Percentiles rank a stretch among this genome's conserved stretches.
phyloP scores from a whole-genome alignment of 2,329 filamentous ascomycete species.

The Phialophora chinensis region DNA sequence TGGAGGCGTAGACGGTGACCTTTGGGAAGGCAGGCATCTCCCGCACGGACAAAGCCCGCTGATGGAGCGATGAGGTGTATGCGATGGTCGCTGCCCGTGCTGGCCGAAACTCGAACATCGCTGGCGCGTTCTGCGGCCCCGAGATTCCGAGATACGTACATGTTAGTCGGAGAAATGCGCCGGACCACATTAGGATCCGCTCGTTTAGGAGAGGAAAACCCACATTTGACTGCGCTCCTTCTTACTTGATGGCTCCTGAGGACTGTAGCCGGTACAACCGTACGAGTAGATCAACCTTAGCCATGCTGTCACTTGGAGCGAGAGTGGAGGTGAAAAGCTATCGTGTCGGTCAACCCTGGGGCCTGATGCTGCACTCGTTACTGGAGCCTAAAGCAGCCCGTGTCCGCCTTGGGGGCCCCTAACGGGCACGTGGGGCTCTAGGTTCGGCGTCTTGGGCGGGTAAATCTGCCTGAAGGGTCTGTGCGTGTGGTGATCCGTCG shows the following conservation, averaged over 20 bases:
- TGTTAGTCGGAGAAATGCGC: too few species aligned
- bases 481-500: background rate
- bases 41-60: background rate
- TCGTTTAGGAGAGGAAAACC: too few species aligned
- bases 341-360: background rate
- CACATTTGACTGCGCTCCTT: too few species aligned
- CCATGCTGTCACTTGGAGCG: background rate
- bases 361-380: background rate
- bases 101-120: background rate
- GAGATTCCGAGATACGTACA: background rate
- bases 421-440: background rate
- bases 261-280: too few species aligned
- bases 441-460: background rate
- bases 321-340: background rate
- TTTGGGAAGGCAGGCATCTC: background rate
- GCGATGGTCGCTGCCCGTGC: background rate
- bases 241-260: too few species aligned
- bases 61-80: background rate
- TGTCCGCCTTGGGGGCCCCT: background rate
- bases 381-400: background rate
- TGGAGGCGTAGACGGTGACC: slow-evolving; percentile 18
- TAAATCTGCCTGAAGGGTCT: background rate
- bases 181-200: too few species aligned
- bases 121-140: background rate
- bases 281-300: background rate